Conservation (phyloP, 495 filamentous ascomycete genomes). For the Annulohypoxylon nitens region DNA sequence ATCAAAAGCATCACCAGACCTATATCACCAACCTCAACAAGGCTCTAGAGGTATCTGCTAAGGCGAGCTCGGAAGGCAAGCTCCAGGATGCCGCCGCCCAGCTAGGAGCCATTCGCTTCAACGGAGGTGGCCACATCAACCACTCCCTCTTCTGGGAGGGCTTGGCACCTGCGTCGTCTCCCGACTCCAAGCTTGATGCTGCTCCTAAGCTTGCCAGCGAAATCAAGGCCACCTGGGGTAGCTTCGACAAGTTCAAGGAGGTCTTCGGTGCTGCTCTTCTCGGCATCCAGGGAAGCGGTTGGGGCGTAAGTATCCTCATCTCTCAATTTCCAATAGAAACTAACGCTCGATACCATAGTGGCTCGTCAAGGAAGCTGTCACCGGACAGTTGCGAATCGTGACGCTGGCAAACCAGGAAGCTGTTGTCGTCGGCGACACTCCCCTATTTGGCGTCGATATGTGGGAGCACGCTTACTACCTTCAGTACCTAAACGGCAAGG, state of each 20-base stretch:
- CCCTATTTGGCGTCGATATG: constrained; percentile 93
- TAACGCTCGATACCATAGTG: constrained; percentile 58
- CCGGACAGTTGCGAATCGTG: constrained; percentile 77
- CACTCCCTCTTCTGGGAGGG: constrained; percentile 96
- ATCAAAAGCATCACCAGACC: constrained; percentile 78
- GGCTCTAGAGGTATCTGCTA: constrained; percentile 66
- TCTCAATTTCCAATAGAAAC: not conserved
- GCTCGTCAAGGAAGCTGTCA: constrained; percentile 88
- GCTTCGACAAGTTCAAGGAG: constrained; percentile 78
- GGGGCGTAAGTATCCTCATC: constrained; percentile 63
- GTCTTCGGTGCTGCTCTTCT: constrained; percentile 80
- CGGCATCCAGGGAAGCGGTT: constrained; percentile 70
- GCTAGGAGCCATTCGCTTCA: constrained; percentile 87
- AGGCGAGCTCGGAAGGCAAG: constrained; percentile 65
- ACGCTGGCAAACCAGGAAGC: constrained; percentile 94
- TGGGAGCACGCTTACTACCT: constrained; percentile 85
- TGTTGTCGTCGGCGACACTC: constrained; percentile 85
- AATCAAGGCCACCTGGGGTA: constrained; percentile 75
- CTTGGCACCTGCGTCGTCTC: constrained; percentile 73
- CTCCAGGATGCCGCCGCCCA: constrained; percentile 69
- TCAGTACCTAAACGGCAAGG: constrained; percentile 99
- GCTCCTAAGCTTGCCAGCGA: constrained; percentile 70
- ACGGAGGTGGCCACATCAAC: constrained; percentile 93
- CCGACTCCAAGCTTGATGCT: constrained; percentile 63
- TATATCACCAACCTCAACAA: constrained; percentile 80